Conservation (phyloP, 2,329 filamentous ascomycete species). For the Pyrenophora tritici-repentis region DNA sequence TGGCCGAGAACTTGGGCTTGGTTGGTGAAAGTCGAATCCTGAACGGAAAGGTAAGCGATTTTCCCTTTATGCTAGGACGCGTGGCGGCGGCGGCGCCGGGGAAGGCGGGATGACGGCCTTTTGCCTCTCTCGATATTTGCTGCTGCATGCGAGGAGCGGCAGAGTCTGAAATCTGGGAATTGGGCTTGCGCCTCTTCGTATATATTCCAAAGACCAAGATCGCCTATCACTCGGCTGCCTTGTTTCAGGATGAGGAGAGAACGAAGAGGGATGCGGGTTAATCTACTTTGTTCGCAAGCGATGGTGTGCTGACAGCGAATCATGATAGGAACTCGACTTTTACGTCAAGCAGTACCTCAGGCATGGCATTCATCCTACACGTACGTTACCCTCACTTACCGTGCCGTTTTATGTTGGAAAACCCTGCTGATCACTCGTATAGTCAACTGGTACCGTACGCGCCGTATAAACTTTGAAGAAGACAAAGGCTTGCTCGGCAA, state of each 20-base stretch:
- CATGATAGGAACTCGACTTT: constrained; percentile 61
- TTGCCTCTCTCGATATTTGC: neutral
- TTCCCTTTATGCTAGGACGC: constrained; percentile 8
- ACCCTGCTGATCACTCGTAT: constrained; percentile 12
- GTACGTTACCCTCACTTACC: constrained; percentile 45
- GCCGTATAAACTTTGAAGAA: constrained; percentile 74
- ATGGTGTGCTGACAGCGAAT: constrained; percentile 53
- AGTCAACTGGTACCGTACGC: constrained; percentile 86
- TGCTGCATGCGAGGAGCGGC: constrained; percentile 3
- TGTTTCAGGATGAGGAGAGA: constrained; percentile 12
- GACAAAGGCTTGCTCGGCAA: constrained; percentile 57
- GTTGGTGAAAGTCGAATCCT: constrained; percentile 65
- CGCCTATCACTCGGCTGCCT: neutral
- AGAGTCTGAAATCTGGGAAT: neutral
- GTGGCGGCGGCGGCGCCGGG: neutral
- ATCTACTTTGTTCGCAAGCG: neutral
- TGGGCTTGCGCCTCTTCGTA: constrained; percentile 3
- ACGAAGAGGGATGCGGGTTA: neutral
- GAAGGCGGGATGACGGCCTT: neutral
- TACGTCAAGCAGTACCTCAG: constrained; percentile 75
- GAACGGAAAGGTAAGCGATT: constrained; percentile 59
- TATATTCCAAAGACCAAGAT: neutral
- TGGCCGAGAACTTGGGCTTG: constrained; percentile 65
- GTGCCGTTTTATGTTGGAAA: too few relatives aligned
- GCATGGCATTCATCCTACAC: constrained; percentile 75